Base-by-base conservation (phyloP, 345 rosid genomes). In the Leavenworthia alabamica region DNA sequence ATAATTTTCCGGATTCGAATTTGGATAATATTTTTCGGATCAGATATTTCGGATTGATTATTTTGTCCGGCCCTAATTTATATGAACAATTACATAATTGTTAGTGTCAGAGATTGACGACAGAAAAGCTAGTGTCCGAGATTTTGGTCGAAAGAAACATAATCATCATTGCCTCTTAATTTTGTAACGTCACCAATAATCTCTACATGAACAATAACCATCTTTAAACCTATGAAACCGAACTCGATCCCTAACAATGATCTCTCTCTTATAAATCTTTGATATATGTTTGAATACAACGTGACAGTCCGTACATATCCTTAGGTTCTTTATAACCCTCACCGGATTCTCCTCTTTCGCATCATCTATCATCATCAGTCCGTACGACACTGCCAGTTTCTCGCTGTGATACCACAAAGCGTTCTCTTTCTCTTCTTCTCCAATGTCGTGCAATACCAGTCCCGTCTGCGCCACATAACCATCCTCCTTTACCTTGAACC, bases 261-360 rank as follows among this genome's bases (percentile, higher is more conserved):
- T 88, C 66, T 91, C 93, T 16, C 85, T 71, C 7, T 73, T 50
- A 75, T 88, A 91, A 50, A 84, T 53, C 77, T 75, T 81, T 0
- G 95, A 86, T 50, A 86, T 56, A 41, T 84, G 82, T 82, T 91
- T 86, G 42, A 88, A 76, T 53, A 91, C 82, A 16, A 60, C 33
- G 64, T 91, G 98, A 51, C 90, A 88, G 73, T 86, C 98, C 46
- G 90, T 89, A 64, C 96, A 86, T 36, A 88, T 91, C 61, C 96
- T 77, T 33, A 91, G 77, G 73, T 91, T 91, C 82, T 91, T 88
- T 32, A 86, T 81, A 61, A 91, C 92, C 64, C 78, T 88, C 71
- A 91, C 80, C 19, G 89, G 83, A 17, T 52, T 43, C 29, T 75
- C 75, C 43, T 83, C 81, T 3, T 68, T 58, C 12, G 51, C 72